Evolutionary conservation across 805 yeast genomes (phyloP), one percentile per base, ranked within the genome.

Genomic region (Pichia phayaonensis): DNA sequence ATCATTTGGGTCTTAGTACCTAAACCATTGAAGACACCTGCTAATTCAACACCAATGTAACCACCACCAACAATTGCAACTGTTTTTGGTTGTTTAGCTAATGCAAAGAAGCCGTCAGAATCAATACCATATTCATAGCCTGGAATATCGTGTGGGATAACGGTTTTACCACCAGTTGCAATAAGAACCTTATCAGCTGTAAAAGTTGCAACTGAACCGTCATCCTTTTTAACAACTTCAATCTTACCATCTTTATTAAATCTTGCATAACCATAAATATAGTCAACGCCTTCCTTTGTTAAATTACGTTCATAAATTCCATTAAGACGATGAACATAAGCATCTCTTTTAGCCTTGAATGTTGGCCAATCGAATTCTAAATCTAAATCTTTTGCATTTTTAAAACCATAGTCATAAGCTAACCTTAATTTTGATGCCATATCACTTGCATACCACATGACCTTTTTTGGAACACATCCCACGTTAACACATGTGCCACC

Each of bases 401-500:
- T 69, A 57, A 94, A 84, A 0, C 97, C 96, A 65, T 92, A 94
- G 55, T 85, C 88, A 57, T 77, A 72, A 54, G 96, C 95, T 45
- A 87, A 84, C 42, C 74, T 70, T 54, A 86, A 72, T 62, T 81
- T 83, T 55, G 79, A 77, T 20, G 97, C 97, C 66, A 88, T 70
- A 60, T 90, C 97, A 29, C 94, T 83, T 12, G 97, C 97, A 60
- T 90, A 84, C 99, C 99, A 94, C 97, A 94, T 90, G 44, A 94
- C 89, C 67, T 94, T 94, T 75, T 94, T 94, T 45, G 99, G 99
- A 45, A 94, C 99, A 76, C 99, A 94, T 21, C 99, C 99, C 42
- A 92, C 98, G 66, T 94, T 94, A 55, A 94, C 99, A 77, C 99
- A 94, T 41, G 99, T 94, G 27, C 99, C 99, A 52, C 99, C 99